phyloP scores from a whole-genome alignment of 2,329 filamentous ascomycete species.

The Lasiodiplodia sp. region DNA sequence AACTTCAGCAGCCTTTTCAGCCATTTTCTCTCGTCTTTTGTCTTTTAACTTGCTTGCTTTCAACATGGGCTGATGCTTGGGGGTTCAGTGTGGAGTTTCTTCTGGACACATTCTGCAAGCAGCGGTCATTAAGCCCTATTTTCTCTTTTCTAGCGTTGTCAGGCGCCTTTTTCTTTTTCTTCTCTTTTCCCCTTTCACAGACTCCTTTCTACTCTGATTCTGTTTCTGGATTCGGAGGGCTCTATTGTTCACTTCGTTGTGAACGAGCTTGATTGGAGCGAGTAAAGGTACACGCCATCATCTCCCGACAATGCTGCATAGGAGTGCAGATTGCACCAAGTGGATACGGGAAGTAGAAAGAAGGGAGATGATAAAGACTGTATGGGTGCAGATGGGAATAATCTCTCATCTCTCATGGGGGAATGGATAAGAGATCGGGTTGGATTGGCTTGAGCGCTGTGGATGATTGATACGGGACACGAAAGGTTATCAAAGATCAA shows the following conservation, averaged over 20 bases:
- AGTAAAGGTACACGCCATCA: neutral
- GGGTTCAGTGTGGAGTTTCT: neutral
- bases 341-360: neutral
- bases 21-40: neutral
- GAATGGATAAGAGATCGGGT: neutral
- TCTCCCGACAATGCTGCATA: neutral
- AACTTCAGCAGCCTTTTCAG: neutral
- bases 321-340: neutral
- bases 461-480: neutral
- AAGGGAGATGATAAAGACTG: neutral
- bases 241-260: conserved; percentile 6
- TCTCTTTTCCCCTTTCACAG: neutral
- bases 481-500: neutral
- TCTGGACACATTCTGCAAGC: neutral
- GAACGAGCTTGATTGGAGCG: neutral
- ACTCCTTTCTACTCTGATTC: neutral
- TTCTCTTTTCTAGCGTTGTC: neutral
- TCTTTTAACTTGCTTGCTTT: neutral
- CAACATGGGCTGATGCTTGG: neutral
- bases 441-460: neutral
- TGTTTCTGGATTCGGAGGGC: neutral
- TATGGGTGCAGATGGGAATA: neutral
- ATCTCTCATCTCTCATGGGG: neutral
- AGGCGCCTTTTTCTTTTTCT: neutral
- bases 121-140: neutral